Percentiles rank a stretch among this genome's conserved stretches.
These are phyloP conservation scores for Sporothrix brunneoviolacea DNA, from an alignment of 2,329 filamentous ascomycete genomes.

Conservation along the genomic window DNA sequence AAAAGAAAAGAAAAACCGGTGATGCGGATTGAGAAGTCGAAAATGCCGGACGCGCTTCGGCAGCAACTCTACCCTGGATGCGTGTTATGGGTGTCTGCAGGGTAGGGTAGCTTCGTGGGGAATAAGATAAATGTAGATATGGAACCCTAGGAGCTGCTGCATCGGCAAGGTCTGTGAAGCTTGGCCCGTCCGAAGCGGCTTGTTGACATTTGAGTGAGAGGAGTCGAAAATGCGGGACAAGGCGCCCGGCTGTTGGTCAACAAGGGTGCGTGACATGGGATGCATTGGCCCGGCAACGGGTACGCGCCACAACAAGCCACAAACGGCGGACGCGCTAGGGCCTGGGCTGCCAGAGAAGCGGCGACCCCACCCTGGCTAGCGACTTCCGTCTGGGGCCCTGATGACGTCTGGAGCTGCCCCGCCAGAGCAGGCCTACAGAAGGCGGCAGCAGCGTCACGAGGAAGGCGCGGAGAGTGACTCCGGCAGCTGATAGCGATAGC, in stretches of 20 bases:
- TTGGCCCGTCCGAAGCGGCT: background rate
- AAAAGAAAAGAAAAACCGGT: background rate
- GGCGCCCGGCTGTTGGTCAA: conserved; percentile 1
- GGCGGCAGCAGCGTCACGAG: background rate
- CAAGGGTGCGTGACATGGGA: background rate
- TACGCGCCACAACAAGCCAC: background rate
- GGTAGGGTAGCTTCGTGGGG: too few species aligned
- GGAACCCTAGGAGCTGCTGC: background rate
- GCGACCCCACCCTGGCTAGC: too few species aligned
- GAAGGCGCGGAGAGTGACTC: background rate
- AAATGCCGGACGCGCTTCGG: background rate
- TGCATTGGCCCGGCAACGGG: background rate
- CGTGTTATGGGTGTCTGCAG: too few species aligned
- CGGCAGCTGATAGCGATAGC: background rate
- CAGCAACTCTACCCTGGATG: too few species aligned
- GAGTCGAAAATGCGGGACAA: background rate
- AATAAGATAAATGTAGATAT: background rate
- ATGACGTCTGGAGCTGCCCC: conserved; percentile 6
- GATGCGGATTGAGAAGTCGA: background rate
- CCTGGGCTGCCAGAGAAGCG: too few species aligned
- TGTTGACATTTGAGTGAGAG: conserved; percentile 7
- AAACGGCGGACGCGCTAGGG: too few species aligned
- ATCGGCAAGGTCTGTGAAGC: background rate
- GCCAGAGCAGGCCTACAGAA: background rate
- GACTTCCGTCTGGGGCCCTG: background rate